Evolutionary conservation across 2,329 filamentous ascomycete genomes (phyloP).

Genomic region (Leptographium radiaticola): DNA sequence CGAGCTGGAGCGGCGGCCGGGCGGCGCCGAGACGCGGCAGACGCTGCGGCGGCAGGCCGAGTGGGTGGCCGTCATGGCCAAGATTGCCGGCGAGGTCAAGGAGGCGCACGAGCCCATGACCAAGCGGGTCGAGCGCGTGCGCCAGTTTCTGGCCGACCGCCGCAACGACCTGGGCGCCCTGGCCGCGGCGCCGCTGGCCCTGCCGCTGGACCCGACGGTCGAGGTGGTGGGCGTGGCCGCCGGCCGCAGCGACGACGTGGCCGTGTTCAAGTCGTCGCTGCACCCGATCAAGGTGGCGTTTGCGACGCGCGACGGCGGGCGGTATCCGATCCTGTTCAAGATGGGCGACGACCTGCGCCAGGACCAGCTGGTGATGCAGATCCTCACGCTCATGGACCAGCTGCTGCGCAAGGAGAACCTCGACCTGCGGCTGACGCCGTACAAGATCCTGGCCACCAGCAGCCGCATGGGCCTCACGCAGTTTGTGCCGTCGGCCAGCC

Average conservation of each 20-base stretch:
- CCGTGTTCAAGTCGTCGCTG: conserved; percentile 90
- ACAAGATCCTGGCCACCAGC: conserved; percentile 90
- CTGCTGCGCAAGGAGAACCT: conserved; percentile 91
- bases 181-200: conserved; percentile 73
- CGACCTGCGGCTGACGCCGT: conserved; percentile 87
- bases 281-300: conserved; percentile 87
- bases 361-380: conserved; percentile 92
- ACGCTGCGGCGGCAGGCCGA: conserved; percentile 78
- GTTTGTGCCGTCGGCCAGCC: conserved; percentile 75
- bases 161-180: conserved; percentile 79
- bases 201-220: conserved; percentile 78
- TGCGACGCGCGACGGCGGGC: conserved; percentile 61
- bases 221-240: conserved; percentile 60
- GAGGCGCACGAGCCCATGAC: conserved; percentile 64
- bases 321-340: conserved; percentile 94
- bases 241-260: conserved; percentile 54
- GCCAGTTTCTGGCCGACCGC: conserved; percentile 71
- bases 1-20: conserved; percentile 59
- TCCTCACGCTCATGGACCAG: conserved; percentile 96
- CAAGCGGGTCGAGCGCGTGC: conserved; percentile 72
- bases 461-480: conserved; percentile 83
- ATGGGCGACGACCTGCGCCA: conserved; percentile 92
- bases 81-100: conserved; percentile 80
- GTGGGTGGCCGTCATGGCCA: conserved; percentile 73
- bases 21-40: conserved; percentile 60